A percentile compares a stretch with the other conserved stretches of the same genome.
phyloP scores from a whole-genome alignment of 1,284 basidiomycete genomes.

The Pseudozyma thailandica region DNA sequence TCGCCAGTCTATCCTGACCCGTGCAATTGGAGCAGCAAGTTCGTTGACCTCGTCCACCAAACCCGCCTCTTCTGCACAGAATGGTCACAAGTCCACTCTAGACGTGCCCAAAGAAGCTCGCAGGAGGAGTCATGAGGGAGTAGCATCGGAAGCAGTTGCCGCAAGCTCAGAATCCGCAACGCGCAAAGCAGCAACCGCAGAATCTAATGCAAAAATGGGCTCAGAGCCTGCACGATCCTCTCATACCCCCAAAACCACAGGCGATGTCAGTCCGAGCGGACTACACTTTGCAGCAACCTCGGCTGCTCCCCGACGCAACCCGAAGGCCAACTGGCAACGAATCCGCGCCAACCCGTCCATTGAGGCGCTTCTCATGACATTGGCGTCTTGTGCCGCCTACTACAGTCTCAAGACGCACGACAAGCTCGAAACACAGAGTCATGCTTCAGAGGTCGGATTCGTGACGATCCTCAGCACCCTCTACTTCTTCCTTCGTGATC shows the following conservation, averaged over 20 bases:
- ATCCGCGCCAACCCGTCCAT: constrained; percentile 37
- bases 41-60: constrained; percentile 13
- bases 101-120: constrained; percentile 2
- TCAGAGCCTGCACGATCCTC: constrained; percentile 22
- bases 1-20: constrained; percentile 22
- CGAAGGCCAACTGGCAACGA: constrained; percentile 15
- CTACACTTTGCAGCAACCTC: constrained; percentile 1
- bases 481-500: constrained; percentile 48
- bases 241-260: constrained; percentile 17
- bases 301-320: background rate
- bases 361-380: constrained; percentile 39
- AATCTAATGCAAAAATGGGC: constrained; percentile 6
- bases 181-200: constrained; percentile 5
- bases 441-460: constrained; percentile 48
- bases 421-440: constrained; percentile 34
- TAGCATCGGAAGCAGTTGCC: background rate
- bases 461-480: constrained; percentile 40
- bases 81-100: background rate
- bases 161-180: background rate
- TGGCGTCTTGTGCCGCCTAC: constrained; percentile 38
- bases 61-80: background rate
- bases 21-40: constrained; percentile 23
- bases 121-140: constrained; percentile 9
- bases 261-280: background rate
- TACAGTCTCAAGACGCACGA: constrained; percentile 34